Evolutionary conservation across 805 yeast genomes (phyloP), one percentile per base, ranked within the genome.

Genomic region (Metschnikowia koreensis): DNA sequence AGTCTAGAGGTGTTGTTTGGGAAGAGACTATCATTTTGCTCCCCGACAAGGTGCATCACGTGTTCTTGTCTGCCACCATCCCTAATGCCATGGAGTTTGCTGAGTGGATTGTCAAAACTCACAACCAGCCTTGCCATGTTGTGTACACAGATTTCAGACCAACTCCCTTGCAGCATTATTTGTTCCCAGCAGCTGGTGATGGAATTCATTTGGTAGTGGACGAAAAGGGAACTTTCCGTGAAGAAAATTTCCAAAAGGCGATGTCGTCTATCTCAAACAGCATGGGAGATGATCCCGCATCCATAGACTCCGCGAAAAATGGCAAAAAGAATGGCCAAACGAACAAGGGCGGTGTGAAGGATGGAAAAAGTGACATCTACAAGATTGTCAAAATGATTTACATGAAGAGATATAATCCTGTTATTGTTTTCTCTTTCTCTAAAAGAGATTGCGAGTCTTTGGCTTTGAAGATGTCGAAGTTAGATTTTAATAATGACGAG

Each of bases 81-180:
- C 99, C 99, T 27, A 93, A 93, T 66, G 97, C 98, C 1, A 87
- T 89, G 92, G 97, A 93, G 67, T 93, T 93, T 75, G 97, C 98
- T 10, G 97, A 93, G 70, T 94, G 99, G 99, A 89, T 94, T 52
- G 92, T 96, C 67, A 87, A 89, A 64, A 92, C 87, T 50, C 99
- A 94, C 67, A 77, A 81, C 42, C 99, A 96, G 69, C 99, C 99
- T 6, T 94, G 99, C 67, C 98, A 94, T 70, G 96, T 94, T 69
- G 99, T 94, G 17, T 94, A 94, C 70, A 94, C 99, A 1, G 97
- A 94, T 73, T 94, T 93, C 81, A 86, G 99, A 69, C 99, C 99
- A 38, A 94, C 99, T 7, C 99, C 99, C 1, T 76, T 94, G 60
- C 99, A 94, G 69, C 99, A 94, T 73, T 94, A 94, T 64, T 74